phyloP scores from a whole-genome alignment of 176 grass and related monocot species.

The Poa pratensis region DNA sequence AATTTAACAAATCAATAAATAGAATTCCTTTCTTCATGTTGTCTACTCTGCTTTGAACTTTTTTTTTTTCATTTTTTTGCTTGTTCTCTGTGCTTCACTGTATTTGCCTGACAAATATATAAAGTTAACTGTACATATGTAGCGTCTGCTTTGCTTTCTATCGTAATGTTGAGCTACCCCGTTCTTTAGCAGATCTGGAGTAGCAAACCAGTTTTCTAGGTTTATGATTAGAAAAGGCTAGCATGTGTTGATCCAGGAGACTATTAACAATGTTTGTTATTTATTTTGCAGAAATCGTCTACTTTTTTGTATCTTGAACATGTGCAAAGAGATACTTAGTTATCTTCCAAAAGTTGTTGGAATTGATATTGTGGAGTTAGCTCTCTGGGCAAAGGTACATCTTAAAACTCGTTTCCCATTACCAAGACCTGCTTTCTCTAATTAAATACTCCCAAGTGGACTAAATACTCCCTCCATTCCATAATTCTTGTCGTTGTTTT shows the following conservation, averaged over 20 bases:
- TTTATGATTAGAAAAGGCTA: slow-evolving; percentile 3
- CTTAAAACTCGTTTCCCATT: slow-evolving; percentile 23
- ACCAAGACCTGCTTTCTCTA: not conserved
- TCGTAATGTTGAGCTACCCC: not conserved
- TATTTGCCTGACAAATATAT: slow-evolving; percentile 13
- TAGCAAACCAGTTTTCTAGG: slow-evolving; percentile 19
- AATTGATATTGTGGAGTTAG: slow-evolving; percentile 97
- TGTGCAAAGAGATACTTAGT: slow-evolving; percentile 90
- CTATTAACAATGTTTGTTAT: slow-evolving; percentile 33
- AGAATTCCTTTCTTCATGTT: not conserved
- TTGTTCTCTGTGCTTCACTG: not conserved
- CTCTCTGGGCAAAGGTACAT: slow-evolving; percentile 96
- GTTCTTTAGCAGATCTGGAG: not conserved
- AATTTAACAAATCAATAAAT: slow-evolving; percentile 1
- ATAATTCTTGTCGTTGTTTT: no score
- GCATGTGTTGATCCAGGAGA: not conserved
- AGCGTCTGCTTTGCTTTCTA: not conserved
- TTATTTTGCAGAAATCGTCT: slow-evolving; percentile 79
- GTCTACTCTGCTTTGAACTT: not conserved
- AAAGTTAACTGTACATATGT: not conserved
- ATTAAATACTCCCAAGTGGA: not conserved
- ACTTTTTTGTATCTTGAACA: slow-evolving; percentile 95
- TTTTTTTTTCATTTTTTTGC: not conserved
- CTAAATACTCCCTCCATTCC: no score
- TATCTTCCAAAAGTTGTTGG: slow-evolving; percentile 92